These are phyloP conservation scores for Ostreobium quekettii DNA, from an alignment of 139 green algal species.

Conservation along the genomic window DNA sequence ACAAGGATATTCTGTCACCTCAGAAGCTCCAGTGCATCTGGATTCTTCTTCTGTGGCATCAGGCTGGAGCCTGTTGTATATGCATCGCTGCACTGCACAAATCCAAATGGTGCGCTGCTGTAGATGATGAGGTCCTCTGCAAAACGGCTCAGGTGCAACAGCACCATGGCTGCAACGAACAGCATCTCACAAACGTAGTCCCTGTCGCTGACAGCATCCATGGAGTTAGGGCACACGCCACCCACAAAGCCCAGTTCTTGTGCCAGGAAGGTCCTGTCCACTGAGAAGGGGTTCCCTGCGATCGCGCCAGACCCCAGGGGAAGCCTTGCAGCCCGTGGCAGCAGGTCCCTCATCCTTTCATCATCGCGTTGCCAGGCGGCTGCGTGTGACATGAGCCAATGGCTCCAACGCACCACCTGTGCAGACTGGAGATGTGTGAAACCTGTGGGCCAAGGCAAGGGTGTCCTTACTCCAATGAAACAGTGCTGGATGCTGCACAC, in stretches of 20 bases:
- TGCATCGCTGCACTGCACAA: conserved; percentile 86
- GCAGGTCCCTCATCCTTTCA: conserved; percentile 48
- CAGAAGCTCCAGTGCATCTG: conserved; percentile 95
- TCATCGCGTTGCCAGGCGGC: conserved; percentile 89
- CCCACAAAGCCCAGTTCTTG: conserved; percentile 62
- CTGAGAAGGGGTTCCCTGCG: conserved; percentile 89
- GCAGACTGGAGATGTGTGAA: conserved; percentile 96
- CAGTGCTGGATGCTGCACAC: too few relatives aligned
- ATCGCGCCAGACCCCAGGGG: conserved; percentile 86
- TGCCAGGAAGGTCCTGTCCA: conserved; percentile 79
- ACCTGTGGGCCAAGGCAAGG: conserved; percentile 30
- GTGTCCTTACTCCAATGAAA: neutral
- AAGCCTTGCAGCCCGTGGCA: conserved; percentile 77
- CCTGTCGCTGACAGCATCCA: conserved; percentile 92
- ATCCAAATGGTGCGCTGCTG: conserved; percentile 73
- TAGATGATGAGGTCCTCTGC: conserved; percentile 98
- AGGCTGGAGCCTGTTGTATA: conserved; percentile 90
- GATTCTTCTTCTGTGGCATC: conserved; percentile 99
- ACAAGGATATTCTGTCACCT: too few relatives aligned
- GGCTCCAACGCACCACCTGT: conserved; percentile 86
- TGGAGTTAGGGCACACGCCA: conserved; percentile 78
- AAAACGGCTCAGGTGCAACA: conserved; percentile 80
- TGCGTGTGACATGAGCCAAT: conserved; percentile 91
- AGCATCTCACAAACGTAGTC: conserved; percentile 92
- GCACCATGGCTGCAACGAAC: conserved; percentile 70